Evolutionary conservation across 805 yeast genomes (phyloP), one percentile per base, ranked within the genome.

Genomic region (Candida incommunis): DNA sequence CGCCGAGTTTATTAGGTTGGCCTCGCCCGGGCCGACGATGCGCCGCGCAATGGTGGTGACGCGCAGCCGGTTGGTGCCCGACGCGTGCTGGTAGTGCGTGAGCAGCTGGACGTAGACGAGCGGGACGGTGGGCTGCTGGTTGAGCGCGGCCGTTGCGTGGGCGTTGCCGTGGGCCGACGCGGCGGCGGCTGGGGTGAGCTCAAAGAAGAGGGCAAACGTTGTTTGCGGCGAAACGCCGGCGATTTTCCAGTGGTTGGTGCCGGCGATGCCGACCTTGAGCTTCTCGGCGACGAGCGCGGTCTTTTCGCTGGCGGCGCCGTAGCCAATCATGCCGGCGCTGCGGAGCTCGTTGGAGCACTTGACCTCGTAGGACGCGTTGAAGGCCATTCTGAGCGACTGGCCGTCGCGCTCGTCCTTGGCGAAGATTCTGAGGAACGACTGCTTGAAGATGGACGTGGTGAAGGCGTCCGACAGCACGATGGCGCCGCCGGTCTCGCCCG

Each of bases 361-460:
- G 45, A 87, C 84, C 55, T 85, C 84, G 54, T 88, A 63, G 34
- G 75, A 74, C 49, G 86, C 95, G 58, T 80, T 82, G 68, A 82
- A 81, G 23, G 88, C 94, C 78, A 80, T 80, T 50, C 75, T 72
- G 57, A 90, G 72, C 61, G 71, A 80, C 37, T 92, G 94, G 42
- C 80, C 86, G 31, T 73, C 78, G 20, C 7, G 18, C 20, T 31
- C 37, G 59, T 87, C 95, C 58, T 81, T 82, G 52, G 74, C 70
- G 66, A 85, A 87, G 51, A 84, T 68, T 59, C 92, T 78, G 57
- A 82, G 71, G 64, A 82, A 86, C 16, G 95, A 81, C 64, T 88
- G 94, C 61, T 85, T 86, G 71, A 88, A 88, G 53, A 88, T 87
- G 7, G 95, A 79, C 9, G 96, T 88, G 37, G 94, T 84, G 68